Conservation (phyloP, 1,139 yeast species). For the Tardiomyces depauwii region DNA sequence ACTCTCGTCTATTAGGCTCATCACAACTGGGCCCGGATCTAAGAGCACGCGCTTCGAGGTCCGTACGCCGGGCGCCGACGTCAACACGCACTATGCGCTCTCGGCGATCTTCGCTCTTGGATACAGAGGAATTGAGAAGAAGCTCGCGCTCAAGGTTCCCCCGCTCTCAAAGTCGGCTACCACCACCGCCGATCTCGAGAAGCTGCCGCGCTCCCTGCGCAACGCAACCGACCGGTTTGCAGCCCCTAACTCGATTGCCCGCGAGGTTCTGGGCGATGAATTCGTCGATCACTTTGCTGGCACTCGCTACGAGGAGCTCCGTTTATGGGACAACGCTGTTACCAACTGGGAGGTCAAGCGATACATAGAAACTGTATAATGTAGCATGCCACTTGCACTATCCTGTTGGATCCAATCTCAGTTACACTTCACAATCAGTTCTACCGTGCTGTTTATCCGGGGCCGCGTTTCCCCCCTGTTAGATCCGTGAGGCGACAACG, state of each 20-base stretch:
- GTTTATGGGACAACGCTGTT: conserved; percentile 25
- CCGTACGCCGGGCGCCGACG: conserved; percentile 30
- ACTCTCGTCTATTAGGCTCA: conserved; percentile 26
- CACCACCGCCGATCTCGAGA: conserved; percentile 11
- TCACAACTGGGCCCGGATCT: conserved; percentile 21
- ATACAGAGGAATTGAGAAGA: conserved; percentile 22
- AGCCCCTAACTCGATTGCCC: conserved; percentile 19
- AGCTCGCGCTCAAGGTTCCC: conserved; percentile 17
- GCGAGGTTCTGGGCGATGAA: conserved; percentile 24
- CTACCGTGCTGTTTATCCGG: too few species aligned
- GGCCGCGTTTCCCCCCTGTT: too few species aligned
- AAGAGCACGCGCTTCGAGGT: conserved; percentile 26
- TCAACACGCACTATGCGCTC: conserved; percentile 26
- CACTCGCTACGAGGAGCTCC: conserved; percentile 24
- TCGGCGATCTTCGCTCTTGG: conserved; percentile 28
- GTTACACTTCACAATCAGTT: too few species aligned
- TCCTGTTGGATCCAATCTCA: too few species aligned
- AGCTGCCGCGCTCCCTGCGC: conserved; percentile 21
- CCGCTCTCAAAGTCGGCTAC: conserved; percentile 11
- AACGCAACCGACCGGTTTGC: conserved; percentile 22
- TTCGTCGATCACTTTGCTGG: conserved; percentile 28
- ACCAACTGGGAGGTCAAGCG: conserved; percentile 28
- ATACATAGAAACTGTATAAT: conserved; percentile 20
- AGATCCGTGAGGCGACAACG: too few species aligned
- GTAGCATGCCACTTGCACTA: too few species aligned